Evolutionary conservation across 1,139 yeast species (phyloP), one percentile per base, ranked within the genome.

Genomic region (Magnusiomyces suaveolens): DNA sequence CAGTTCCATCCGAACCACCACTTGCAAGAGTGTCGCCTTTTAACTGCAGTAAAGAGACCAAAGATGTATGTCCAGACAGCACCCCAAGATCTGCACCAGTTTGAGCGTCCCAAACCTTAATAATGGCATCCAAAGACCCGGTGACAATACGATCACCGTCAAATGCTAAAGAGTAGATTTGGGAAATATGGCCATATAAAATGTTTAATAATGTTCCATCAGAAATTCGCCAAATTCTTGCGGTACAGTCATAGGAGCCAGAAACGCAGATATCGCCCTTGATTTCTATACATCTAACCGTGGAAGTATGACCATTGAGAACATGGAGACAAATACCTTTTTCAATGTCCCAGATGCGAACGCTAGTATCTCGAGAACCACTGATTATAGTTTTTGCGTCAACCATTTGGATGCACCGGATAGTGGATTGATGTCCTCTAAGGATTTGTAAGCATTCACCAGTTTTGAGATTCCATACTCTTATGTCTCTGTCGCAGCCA

Each of bases 351-450:
- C 97, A 92, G 81, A 90, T 83, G 60, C 95, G 75, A 48, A 90
- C 80, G 0, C 95, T 86, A 33, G 89, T 81, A 68, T 92, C 97
- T 64, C 94, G 94, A 43, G 95, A 84, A 2, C 96, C 92, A 64
- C 95, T 84, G 64, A 87, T 83, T 4, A 89, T 84, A 0, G 92
- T 84, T 55, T 80, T 79, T 50, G 89, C 81, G 60, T 78, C 78
- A 2, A 84, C 79, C 64, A 89, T 83, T 70, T 87, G 88, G 39
- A 92, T 92, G 62, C 92, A 84, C 59, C 94, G 87, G 18, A 92
- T 96, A 78, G 96, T 86, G 59, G 90, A 96, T 1, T 89, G 80
- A 66, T 92, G 98, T 6, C 98, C 98, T 56, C 95, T 75, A 59
- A 92, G 74, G 0, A 88, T 81, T 68, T 86, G 90, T 1, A 88